Base-by-base conservation (phyloP, 2,329 filamentous ascomycete genomes). In the Epicoccum nigrum region DNA sequence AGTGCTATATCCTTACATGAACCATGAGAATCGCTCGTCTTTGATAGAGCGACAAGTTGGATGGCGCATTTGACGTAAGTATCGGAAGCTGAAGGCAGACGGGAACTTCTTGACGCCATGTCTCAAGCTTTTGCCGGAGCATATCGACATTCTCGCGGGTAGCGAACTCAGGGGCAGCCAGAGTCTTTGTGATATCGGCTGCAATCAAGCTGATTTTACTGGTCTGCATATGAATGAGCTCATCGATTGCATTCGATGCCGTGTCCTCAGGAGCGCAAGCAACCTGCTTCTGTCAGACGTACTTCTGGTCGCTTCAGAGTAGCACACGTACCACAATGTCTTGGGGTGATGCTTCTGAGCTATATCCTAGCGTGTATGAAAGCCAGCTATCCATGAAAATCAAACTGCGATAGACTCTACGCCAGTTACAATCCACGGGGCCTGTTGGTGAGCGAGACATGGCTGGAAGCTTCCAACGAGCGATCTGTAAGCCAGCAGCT, bases 371-470 rank as follows among this genome's bases (percentile, higher is more conserved):
- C 2, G 71, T 74, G 32, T 71, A 73, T 1, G 70, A 70, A 6
- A 74, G 60, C 72, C 72, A 74, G 17, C 66, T 68, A 51, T 74
- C 72, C 67, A 74, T 70, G 54, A 74, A 74, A 7, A 73, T 67
- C 8, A 74, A 53, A 39, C 69, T 74, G 8, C 70, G 62, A 28
- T 65, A 68, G 12, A 74, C 46, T 31, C 62, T 66, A 15, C 55
- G 62, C 65, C 65, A 68, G 25, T 56, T 59, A 0, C 68, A 61
- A 13, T 55, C 52, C 20, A 21, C 7, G 13, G 33, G 23, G 7
- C 37, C 38, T 33, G n/a, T 16, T 15, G 41, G 16, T 28, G n/a
- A 34, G 7, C 21, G 45, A 7, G 59, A 42, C 15, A 59, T 13
- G 0, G 46, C 11, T 4, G 61, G 63, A 31, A 51, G 67, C 47